Base-by-base conservation (phyloP, 2,329 filamentous ascomycete genomes). In the Neopestalotiopsis rosae region DNA sequence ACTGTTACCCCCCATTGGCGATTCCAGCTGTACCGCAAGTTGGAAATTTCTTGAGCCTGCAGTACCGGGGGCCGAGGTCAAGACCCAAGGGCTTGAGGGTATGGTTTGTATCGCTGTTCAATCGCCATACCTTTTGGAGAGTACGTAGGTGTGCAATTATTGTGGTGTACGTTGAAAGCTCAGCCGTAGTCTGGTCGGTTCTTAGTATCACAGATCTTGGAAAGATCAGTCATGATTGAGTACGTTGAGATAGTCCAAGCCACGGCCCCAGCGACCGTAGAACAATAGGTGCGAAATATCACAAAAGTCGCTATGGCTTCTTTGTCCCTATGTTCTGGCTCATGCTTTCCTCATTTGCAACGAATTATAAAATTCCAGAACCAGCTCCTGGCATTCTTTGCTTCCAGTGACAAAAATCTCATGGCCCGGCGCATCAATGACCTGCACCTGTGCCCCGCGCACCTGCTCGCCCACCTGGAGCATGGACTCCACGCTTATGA, bases 401-500 rank as follows among this genome's bases (percentile, higher is more conserved):
- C 20, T 24, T n/a, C 20, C 56, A 24, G 56, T 28, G 56, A 30
- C 13, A 28, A 58, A 64, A 49, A 64, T 64, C 40, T 64, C 61
- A 38, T 64, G 61, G 40, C 61, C 61, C 14, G 34, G 32, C 20
- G 17, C 28, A 28, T 64, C 61, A 20, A 64, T 49, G 38, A 64
- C 32, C 20, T 64, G 14, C n/a, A 64, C n/a, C n/a, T 24, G 34
- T n/a, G 34, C 34, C 9, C 24, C 40, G 13, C n/a, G n/a, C 17
- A 64, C 28, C 40, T 49, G 61, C 7, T 9, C 28, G 5, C 30
- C 34, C 34, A 64, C 30, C 40, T 64, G 30, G 17, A 20, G 12
- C 34, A 64, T 49, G 13, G 34, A 42, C 49, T 20, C 34, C 7
- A 49, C 61, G 13, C 40, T 64, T 1, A 64, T 42, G 6, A 64